phyloP scores from a whole-genome alignment of 495 filamentous ascomycete species.

The Hypoxylon lienhwacheense region DNA sequence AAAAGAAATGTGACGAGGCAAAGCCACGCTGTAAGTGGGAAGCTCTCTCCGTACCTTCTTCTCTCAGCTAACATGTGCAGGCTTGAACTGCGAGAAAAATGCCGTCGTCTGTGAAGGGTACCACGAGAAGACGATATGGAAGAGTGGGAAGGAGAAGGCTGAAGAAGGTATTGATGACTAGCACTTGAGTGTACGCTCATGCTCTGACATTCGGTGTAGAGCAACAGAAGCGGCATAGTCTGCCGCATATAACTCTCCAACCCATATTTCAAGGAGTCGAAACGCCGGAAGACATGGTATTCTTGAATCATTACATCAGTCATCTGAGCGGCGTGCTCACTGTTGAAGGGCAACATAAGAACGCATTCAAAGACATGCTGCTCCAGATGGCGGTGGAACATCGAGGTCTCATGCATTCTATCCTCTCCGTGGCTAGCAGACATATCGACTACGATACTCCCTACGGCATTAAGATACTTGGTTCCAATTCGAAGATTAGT shows the following conservation, averaged over 20 bases:
- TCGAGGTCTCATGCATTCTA: slow-evolving; percentile 87
- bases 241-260: slow-evolving; percentile 67
- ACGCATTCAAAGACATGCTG: slow-evolving; percentile 87
- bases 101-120: slow-evolving; percentile 92
- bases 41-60: background rate
- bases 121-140: slow-evolving; percentile 85
- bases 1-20: slow-evolving; percentile 98
- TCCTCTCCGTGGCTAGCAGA: slow-evolving; percentile 82
- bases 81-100: slow-evolving; percentile 91
- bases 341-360: slow-evolving; percentile 79
- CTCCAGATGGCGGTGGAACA: slow-evolving; percentile 84
- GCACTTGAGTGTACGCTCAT: slow-evolving; percentile 29
- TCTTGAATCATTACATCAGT: slow-evolving; percentile 85
- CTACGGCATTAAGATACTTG: slow-evolving; percentile 51
- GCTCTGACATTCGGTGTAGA: slow-evolving; percentile 45
- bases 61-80: slow-evolving; percentile 45
- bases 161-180: slow-evolving; percentile 64
- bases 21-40: slow-evolving; percentile 73
- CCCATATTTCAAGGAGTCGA: slow-evolving; percentile 84
- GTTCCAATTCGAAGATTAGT: slow-evolving; percentile 46
- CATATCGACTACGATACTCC: slow-evolving; percentile 65
- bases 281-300: slow-evolving; percentile 77
- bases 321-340: slow-evolving; percentile 80
- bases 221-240: slow-evolving; percentile 46
- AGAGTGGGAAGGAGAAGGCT: slow-evolving; percentile 73